phyloP scores from a whole-genome alignment of 305 asterid genomes.

The Nicotiana rustica region DNA sequence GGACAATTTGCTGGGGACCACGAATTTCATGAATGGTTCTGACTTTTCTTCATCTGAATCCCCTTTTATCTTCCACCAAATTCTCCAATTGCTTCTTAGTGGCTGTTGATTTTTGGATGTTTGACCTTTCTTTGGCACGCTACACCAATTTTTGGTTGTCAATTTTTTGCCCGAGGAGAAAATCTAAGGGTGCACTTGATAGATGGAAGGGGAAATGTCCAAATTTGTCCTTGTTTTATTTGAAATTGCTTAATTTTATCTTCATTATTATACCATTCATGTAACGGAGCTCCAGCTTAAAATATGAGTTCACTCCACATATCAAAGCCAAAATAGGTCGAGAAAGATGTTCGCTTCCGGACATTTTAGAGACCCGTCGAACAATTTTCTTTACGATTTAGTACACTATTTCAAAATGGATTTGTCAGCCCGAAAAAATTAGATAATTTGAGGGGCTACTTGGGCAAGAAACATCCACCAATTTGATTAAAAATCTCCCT shows the following conservation, averaged over 20 bases:
- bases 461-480: not conserved
- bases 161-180: too few species aligned
- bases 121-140: constrained; percentile 15
- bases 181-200: too few species aligned
- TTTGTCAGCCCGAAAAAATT: not conserved
- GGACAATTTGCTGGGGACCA: constrained; percentile 52
- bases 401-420: not conserved
- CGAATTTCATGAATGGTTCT: constrained; percentile 63
- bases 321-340: too few species aligned
- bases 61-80: not conserved
- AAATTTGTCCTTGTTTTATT: too few species aligned
- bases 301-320: too few species aligned
- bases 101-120: not conserved
- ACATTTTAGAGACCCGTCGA: too few species aligned
- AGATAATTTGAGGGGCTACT: not conserved
- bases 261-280: too few species aligned
- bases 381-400: too few species aligned
- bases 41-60: constrained; percentile 30
- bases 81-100: not conserved
- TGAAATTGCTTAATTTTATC: too few species aligned
- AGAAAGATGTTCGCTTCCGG: too few species aligned
- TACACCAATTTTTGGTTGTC: not conserved
- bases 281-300: too few species aligned
- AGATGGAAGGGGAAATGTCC: too few species aligned
- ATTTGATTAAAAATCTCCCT: not conserved